Conservation (phyloP, 768 basidiomycete species). For the Boletus rex-veris region DNA sequence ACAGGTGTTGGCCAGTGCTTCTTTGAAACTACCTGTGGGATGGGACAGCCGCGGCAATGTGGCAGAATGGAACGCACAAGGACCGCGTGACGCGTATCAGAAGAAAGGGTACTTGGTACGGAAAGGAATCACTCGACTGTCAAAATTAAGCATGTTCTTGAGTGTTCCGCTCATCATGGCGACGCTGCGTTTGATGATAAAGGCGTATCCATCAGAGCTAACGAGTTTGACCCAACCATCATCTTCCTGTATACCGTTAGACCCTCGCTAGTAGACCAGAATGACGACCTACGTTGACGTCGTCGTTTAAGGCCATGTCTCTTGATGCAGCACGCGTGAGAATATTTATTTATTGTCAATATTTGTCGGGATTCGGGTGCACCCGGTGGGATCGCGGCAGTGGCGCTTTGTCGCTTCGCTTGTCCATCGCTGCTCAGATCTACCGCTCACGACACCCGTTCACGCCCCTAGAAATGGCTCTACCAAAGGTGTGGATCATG, state of each 20-base stretch:
- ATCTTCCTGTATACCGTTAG: conserved; percentile 13
- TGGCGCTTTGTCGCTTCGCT: not conserved
- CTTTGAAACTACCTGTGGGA: conserved; percentile 62
- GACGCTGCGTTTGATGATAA: conserved; percentile 71
- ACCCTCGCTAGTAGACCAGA: too few relatives aligned
- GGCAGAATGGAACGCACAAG: conserved; percentile 6
- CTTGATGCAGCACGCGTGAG: conserved; percentile 12
- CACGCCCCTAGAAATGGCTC: conserved; percentile 28
- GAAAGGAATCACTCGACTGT: conserved; percentile 44
- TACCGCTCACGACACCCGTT: conserved; percentile 13
- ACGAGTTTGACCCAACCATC: conserved; percentile 73
- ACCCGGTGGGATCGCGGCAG: conserved; percentile 2
- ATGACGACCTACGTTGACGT: conserved; percentile 18
- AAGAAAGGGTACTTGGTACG: conserved; percentile 6
- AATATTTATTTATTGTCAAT: conserved; percentile 5
- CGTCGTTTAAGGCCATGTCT: not conserved
- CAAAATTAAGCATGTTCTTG: conserved; percentile 72
- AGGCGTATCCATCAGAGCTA: conserved; percentile 78
- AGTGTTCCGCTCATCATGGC: conserved; percentile 80
- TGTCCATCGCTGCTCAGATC: conserved; percentile 1
- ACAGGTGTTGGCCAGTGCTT: conserved; percentile 69
- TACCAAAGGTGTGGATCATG: conserved; percentile 33
- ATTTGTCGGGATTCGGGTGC: conserved; percentile 16
- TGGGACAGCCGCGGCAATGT: conserved; percentile 7
- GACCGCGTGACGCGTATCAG: conserved; percentile 4